phyloP scores from a whole-genome alignment of 2,329 filamentous ascomycete genomes.

The Bipolaris sorokiniana region DNA sequence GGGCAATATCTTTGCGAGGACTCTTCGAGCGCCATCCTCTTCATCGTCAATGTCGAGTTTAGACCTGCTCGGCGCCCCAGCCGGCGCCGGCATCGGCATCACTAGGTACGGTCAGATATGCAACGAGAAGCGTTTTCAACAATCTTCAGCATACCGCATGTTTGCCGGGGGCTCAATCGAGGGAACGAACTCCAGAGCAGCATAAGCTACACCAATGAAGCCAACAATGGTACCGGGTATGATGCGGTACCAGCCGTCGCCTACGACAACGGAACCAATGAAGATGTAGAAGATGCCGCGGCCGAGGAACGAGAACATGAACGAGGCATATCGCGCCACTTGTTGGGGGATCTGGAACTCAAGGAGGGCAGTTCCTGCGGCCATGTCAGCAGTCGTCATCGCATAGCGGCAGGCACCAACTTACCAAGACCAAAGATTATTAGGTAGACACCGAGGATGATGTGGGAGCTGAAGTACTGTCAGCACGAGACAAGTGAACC shows the following conservation, averaged over 20 bases:
- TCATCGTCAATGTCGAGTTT: conserved; percentile 24
- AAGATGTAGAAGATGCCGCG: conserved; percentile 98
- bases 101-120: conserved; percentile 35
- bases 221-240: conserved; percentile 81
- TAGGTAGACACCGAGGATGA: conserved; percentile 85
- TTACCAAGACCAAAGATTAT: conserved; percentile 87
- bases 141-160: conserved; percentile 52
- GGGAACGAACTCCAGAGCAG: conserved; percentile 57
- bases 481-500: conserved; percentile 21
- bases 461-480: conserved; percentile 61
- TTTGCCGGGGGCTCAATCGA: conserved; percentile 61
- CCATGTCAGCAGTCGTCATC: conserved; percentile 22
- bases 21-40: conserved; percentile 39
- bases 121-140: not conserved
- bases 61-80: conserved; percentile 62
- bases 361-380: conserved; percentile 64
- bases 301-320: conserved; percentile 96
- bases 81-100: conserved; percentile 59
- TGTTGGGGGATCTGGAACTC: conserved; percentile 97
- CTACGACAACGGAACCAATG: conserved; percentile 83
- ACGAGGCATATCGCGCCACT: conserved; percentile 90
- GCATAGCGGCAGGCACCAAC: conserved; percentile 32
- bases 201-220: conserved; percentile 78
- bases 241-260: conserved; percentile 68
- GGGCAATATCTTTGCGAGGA: conserved; percentile 18